phyloP scores from a whole-genome alignment of 768 basidiomycete species.

The Auricularia cornea region DNA sequence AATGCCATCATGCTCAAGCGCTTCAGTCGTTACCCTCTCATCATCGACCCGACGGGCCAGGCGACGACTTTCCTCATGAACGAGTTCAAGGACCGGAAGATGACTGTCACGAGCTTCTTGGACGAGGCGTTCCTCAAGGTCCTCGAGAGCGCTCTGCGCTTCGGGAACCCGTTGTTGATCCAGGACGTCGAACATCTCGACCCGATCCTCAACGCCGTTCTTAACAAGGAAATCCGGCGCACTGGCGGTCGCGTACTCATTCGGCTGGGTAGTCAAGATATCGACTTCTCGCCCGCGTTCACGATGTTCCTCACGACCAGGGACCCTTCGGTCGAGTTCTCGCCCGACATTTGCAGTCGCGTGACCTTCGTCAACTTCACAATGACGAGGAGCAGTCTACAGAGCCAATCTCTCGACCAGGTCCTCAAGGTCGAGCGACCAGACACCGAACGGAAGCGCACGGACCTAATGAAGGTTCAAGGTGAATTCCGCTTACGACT shows the following conservation, averaged over 20 bases:
- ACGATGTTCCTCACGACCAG: slow-evolving; percentile 98
- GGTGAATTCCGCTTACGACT: slow-evolving; percentile 94
- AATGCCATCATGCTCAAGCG: slow-evolving; percentile 99
- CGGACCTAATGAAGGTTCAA: slow-evolving; percentile 96
- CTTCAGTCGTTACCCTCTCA: slow-evolving; percentile 94
- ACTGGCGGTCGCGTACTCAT: slow-evolving; percentile 97
- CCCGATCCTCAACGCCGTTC: slow-evolving; percentile 92
- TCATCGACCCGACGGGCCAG: slow-evolving; percentile 97
- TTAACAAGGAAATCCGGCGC: slow-evolving; percentile 92
- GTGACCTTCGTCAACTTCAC: slow-evolving; percentile 96
- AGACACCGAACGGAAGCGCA: slow-evolving; percentile 90
- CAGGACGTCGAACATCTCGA: slow-evolving; percentile 98
- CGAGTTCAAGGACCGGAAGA: slow-evolving; percentile 92
- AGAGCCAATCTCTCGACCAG: slow-evolving; percentile 96
- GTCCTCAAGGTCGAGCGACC: slow-evolving; percentile 95
- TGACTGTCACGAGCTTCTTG: slow-evolving; percentile 96
- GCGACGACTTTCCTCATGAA: slow-evolving; percentile 91
- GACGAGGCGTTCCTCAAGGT: slow-evolving; percentile 99
- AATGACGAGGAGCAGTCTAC: slow-evolving; percentile 97
- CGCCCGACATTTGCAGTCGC: slow-evolving; percentile 96
- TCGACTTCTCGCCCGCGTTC: slow-evolving; percentile 99
- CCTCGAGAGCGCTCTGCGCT: slow-evolving; percentile 95
- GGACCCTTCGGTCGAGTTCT: slow-evolving; percentile 95
- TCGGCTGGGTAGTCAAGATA: slow-evolving; percentile 93
- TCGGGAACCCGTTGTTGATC: slow-evolving; percentile 94